These are phyloP conservation scores for Raffaelea albimanens DNA, from an alignment of 2,329 filamentous ascomycete species.

Conservation along the genomic window DNA sequence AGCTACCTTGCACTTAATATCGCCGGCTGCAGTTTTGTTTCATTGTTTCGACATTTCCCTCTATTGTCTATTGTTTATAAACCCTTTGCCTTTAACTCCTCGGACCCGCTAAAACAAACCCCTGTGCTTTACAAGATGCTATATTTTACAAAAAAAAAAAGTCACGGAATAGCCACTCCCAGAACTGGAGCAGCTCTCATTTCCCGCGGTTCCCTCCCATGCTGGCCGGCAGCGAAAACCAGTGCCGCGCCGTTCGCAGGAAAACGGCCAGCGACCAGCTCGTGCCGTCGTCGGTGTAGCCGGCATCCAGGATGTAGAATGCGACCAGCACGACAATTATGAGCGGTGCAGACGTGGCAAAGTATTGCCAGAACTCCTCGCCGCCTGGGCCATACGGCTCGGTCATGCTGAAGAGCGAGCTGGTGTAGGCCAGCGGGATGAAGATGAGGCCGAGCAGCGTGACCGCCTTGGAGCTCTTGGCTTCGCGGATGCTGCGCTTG, in stretches of 20 bases:
- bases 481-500: conserved; percentile 15
- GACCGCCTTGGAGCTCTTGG: conserved; percentile 16
- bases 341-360: conserved; percentile 13
- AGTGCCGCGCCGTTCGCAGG: neutral
- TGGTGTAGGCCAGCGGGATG: conserved; percentile 15
- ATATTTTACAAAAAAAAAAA: no score
- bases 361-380: conserved; percentile 14
- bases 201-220: neutral
- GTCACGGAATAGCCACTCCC: no score
- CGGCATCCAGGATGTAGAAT: conserved; percentile 15
- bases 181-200: no score
- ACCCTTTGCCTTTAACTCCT: no score
- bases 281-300: conserved; percentile 15
- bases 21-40: no score
- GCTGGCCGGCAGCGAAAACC: neutral
- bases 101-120: no score
- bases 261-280: conserved; percentile 13
- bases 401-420: conserved; percentile 16
- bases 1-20: no score
- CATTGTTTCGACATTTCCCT: no score
- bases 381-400: conserved; percentile 13
- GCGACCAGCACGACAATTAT: conserved; percentile 12
- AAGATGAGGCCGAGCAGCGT: conserved; percentile 17
- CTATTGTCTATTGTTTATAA: no score
- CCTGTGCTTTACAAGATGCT: no score